Conservation (phyloP, 164 flowering plant genomes). For the Chloranthus sessilifolius region DNA sequence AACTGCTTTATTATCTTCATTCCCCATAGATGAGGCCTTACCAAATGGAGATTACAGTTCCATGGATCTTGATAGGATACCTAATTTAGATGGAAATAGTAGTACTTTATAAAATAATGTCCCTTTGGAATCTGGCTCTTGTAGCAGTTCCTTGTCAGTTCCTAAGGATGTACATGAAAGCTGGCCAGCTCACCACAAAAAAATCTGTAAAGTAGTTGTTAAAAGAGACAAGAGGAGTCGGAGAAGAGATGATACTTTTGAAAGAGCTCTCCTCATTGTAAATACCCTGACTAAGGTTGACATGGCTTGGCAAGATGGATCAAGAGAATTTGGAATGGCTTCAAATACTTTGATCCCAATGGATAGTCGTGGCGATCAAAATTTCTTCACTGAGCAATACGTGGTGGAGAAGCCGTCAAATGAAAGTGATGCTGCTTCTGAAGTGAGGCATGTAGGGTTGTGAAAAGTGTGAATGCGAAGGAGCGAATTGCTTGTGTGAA, state of each 20-base stretch:
- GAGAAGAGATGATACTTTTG: constrained; percentile 75
- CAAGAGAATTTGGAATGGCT: constrained; percentile 33
- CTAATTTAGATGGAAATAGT: constrained; percentile 27
- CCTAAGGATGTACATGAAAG: constrained; percentile 62
- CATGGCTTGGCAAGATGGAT: constrained; percentile 95
- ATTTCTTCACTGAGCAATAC: constrained; percentile 90
- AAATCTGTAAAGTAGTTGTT: constrained; percentile 61
- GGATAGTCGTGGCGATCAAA: constrained; percentile 92
- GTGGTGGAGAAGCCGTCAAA: constrained; percentile 86
- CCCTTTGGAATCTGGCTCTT: constrained; percentile 35
- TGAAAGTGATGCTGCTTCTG: constrained; percentile 49
- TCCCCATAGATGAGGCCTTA: constrained; percentile 25
- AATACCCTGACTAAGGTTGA: constrained; percentile 74
- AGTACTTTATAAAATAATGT: constrained; percentile 19
- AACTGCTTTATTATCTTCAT: constrained; percentile 22
- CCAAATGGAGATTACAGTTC: constrained; percentile 19
- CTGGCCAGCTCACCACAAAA: constrained; percentile 74
- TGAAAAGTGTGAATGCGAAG: constrained; percentile 88
- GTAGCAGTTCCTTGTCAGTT: constrained; percentile 49
- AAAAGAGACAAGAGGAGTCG: constrained; percentile 69
- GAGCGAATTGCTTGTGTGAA: constrained; percentile 85
- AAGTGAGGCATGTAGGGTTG: constrained; percentile 83
- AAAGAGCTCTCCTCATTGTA: constrained; percentile 68
- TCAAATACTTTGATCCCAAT: constrained; percentile 73
- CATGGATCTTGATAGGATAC: constrained; percentile 35